These are phyloP conservation scores for Phaffomyces thermotolerans DNA, from an alignment of 805 yeast genomes.

Conservation along the genomic window DNA sequence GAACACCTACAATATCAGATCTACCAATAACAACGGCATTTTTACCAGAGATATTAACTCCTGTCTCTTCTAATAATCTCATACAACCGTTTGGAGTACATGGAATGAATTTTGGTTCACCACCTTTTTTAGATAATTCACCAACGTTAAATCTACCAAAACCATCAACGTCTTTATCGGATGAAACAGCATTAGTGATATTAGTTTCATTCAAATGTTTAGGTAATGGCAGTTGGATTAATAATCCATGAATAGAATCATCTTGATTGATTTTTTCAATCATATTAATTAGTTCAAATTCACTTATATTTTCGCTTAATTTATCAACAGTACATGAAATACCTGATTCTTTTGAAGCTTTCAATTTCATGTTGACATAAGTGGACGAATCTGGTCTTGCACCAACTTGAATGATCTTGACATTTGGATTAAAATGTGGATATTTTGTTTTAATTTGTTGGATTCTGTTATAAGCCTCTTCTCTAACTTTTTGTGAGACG, in stretches of 20 bases:
- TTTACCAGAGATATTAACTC: conserved; percentile 65
- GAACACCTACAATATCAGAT: conserved; percentile 93
- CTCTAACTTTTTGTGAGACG: conserved; percentile 37
- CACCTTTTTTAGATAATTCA: conserved; percentile 81
- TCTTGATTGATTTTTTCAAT: conserved; percentile 66
- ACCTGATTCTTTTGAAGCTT: conserved; percentile 81
- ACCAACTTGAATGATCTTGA: conserved; percentile 82
- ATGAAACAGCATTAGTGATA: conserved; percentile 74
- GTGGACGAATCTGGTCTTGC: conserved; percentile 84
- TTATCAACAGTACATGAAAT: conserved; percentile 61
- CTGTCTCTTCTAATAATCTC: conserved; percentile 64
- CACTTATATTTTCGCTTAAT: conserved; percentile 54
- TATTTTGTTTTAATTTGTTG: conserved; percentile 27
- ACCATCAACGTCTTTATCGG: conserved; percentile 92
- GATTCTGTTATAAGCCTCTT: conserved; percentile 34
- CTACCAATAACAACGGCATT: conserved; percentile 90
- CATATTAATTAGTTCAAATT: conserved; percentile 50
- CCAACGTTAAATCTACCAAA: conserved; percentile 86
- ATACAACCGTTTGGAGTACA: conserved; percentile 95
- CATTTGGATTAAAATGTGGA: conserved; percentile 54
- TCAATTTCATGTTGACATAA: conserved; percentile 85
- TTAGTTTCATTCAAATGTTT: conserved; percentile 66
- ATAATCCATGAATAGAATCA: conserved; percentile 72
- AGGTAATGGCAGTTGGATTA: conserved; percentile 90
- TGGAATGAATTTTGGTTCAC: conserved; percentile 76